A percentile compares a stretch with the other conserved stretches of the same genome.
phyloP scores from a whole-genome alignment of 2,329 filamentous ascomycete species.

The Aspergillus viridinutans region DNA sequence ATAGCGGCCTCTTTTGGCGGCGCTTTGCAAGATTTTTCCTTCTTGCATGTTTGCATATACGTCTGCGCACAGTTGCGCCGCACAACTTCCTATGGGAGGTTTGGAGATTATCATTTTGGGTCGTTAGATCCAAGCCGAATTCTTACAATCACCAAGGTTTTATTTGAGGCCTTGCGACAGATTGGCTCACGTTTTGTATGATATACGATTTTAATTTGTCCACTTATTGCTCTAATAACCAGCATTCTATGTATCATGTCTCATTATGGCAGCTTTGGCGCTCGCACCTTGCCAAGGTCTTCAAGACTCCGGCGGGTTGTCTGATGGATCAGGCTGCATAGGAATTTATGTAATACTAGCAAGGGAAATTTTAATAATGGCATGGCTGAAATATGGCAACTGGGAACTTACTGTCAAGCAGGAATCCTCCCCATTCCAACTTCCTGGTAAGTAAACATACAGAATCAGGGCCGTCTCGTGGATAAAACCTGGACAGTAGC shows the following conservation, averaged over 20 bases:
- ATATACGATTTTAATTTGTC: slow-evolving; percentile 10
- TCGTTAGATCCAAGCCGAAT: neutral
- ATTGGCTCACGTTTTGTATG: slow-evolving; percentile 3
- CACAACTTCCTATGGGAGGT: neutral
- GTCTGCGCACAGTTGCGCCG: neutral
- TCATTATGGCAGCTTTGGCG: neutral
- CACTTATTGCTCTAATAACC: slow-evolving; percentile 9
- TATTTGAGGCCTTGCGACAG: neutral
- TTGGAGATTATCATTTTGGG: neutral
- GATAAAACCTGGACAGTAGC: slow-evolving; percentile 34
- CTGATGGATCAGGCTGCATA: slow-evolving; percentile 28
- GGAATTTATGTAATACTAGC: slow-evolving; percentile 45
- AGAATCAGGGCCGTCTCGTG: slow-evolving; percentile 44
- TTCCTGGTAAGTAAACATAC: slow-evolving; percentile 44
- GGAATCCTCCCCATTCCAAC: slow-evolving; percentile 40
- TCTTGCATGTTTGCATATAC: slow-evolving; percentile 8
- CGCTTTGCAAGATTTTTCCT: slow-evolving; percentile 4
- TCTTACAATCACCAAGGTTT: neutral
- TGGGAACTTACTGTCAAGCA: slow-evolving; percentile 42
- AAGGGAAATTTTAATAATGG: neutral
- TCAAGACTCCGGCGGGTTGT: neutral
- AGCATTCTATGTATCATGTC: neutral
- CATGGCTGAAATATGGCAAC: neutral
- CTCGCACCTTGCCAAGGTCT: neutral
- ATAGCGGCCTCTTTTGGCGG: slow-evolving; percentile 1